phyloP scores from a whole-genome alignment of 306 rosid genomes.

The Citrullus amarus region DNA sequence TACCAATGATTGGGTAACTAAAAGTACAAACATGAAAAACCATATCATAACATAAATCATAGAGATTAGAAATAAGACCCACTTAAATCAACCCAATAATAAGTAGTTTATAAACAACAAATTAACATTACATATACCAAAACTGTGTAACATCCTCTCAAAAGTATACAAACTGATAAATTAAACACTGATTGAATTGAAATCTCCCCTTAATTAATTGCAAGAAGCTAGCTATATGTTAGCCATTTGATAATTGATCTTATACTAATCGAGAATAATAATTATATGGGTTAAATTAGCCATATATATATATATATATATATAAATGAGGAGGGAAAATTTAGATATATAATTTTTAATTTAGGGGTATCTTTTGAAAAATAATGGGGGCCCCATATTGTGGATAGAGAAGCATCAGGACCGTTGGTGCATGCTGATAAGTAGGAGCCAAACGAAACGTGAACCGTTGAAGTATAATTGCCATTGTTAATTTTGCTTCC shows the following conservation, averaged over 20 bases:
- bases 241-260: neutral
- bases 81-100: no score
- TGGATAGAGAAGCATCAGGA: conserved; percentile 85
- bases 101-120: no score
- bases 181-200: no score
- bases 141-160: neutral
- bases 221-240: neutral
- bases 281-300: no score
- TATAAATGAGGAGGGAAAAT: no score
- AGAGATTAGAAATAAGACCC: no score
- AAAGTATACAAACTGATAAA: neutral
- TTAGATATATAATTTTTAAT: neutral
- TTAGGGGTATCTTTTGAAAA: conserved; percentile 18
- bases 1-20: no score
- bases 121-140: neutral
- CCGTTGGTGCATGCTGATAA: conserved; percentile 93
- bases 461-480: conserved; percentile 81
- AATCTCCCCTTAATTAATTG: neutral
- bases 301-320: no score
- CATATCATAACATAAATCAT: no score
- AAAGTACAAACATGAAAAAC: no score
- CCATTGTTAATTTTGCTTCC: conserved; percentile 57
- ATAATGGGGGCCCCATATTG: conserved; percentile 87
- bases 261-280: neutral
- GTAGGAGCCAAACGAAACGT: conserved; percentile 66